These are phyloP conservation scores for Agapanthus africanus DNA, from an alignment of 106 monocot genomes.

Conservation along the genomic window DNA sequence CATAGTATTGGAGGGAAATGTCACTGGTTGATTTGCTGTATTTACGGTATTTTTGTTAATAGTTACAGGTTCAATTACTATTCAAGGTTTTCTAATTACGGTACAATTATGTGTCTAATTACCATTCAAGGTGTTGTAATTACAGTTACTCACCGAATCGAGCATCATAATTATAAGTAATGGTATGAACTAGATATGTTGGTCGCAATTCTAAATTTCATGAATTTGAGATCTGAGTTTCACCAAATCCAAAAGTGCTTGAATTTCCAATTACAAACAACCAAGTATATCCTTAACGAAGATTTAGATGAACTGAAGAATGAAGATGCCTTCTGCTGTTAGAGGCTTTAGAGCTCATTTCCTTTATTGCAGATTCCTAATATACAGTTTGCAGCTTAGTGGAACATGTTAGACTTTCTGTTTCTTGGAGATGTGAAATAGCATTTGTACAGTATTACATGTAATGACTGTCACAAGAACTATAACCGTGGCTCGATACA, in stretches of 20 bases:
- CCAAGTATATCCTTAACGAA: not conserved
- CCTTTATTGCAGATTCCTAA: not conserved
- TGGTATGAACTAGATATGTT: not conserved
- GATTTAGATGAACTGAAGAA: not conserved
- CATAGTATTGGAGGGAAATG: not conserved
- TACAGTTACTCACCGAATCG: not conserved
- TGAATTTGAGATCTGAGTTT: too few species aligned
- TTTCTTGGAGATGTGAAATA: not conserved
- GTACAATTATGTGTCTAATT: not conserved
- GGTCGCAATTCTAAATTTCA: too few species aligned
- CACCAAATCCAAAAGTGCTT: too few species aligned
- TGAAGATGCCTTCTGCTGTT: not conserved
- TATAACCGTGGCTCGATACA: not conserved
- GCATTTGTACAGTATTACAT: not conserved
- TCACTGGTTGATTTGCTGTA: not conserved
- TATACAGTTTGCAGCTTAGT: too few species aligned
- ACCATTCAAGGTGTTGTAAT: not conserved
- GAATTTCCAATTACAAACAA: not conserved
- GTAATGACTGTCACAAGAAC: not conserved
- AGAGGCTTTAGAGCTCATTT: not conserved
- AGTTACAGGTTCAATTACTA: not conserved
- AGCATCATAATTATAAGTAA: not conserved
- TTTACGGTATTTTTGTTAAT: not conserved
- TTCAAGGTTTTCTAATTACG: not conserved
- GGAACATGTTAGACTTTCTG: not conserved